phyloP scores from a whole-genome alignment of 345 rosid genomes.

The Eucalyptus urophylla region DNA sequence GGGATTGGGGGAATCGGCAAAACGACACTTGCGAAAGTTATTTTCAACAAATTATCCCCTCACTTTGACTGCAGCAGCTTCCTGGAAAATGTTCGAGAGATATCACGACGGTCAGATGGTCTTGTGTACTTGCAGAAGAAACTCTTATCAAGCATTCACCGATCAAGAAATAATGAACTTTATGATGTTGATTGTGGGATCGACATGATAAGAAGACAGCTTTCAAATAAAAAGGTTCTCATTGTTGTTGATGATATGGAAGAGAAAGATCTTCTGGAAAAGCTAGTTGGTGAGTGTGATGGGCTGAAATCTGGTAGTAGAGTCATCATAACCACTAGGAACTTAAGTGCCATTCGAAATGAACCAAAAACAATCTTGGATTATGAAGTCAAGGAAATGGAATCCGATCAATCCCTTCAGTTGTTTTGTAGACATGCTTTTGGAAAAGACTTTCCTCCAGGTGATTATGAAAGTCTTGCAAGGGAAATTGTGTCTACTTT shows the following conservation, averaged over 20 bases:
- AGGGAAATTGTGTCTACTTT: neutral
- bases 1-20: constrained; percentile 7
- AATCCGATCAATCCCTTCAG: neutral
- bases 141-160: neutral
- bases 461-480: neutral
- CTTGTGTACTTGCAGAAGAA: neutral
- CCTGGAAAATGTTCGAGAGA: neutral
- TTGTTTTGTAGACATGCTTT: neutral
- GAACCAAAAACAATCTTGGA: neutral
- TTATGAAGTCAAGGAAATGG: neutral
- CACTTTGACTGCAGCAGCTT: constrained; percentile 7
- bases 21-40: neutral
- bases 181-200: neutral
- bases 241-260: neutral
- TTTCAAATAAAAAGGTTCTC: neutral
- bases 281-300: neutral
- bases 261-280: neutral
- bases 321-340: constrained; percentile 3
- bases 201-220: neutral
- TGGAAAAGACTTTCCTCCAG: neutral
- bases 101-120: neutral
- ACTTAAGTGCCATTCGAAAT: neutral
- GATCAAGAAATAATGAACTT: neutral
- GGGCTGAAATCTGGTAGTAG: neutral
- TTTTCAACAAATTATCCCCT: neutral